Base-by-base conservation (phyloP, 441 rosid genomes). In the Populus tomentosa region DNA sequence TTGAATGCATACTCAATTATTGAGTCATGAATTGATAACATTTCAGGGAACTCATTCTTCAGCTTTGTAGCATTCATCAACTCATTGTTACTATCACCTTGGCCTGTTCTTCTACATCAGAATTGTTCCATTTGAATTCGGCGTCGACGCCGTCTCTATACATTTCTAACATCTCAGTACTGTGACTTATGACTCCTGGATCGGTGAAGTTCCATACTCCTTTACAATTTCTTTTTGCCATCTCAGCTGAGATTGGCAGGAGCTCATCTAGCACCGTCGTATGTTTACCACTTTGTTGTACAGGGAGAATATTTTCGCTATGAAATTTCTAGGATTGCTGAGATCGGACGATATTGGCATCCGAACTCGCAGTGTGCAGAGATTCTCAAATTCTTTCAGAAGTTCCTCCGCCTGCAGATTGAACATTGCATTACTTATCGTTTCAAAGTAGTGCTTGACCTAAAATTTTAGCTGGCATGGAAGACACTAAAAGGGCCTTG, bases 201-300 rank as follows among this genome's bases (percentile, higher is more conserved):
- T 89, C 87, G 67, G 90, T 87, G 77, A 89, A 89, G 80, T 89
- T 87, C 90, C 90, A 89, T 78, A 86, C 77, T 40, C 92, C 92
- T 76, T 82, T 86, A 77, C 80, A 82, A 64, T 87, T 82, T 76
- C 87, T 81, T 79, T 80, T 86, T 0, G 91, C 91, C 91, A 88
- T 86, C 80, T 86, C 91, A 20, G 86, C 80, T 33, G 91, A 85
- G 74, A 86, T 84, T 0, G 89, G 89, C 6, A 88, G 83, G 9
- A 88, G 83, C 86, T 88, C 91, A 36, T 88, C 89, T 30, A 88
- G 82, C 73, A 86, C 84, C 42, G 91, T 86, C 91, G 88, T 72
- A 88, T 88, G 82, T 88, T 79, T 40, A 87, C 89, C 75, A 89
- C 90, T 69, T 87, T 86, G 85, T 79, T 77, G 84, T 87, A 87